Conservation (phyloP, 768 basidiomycete species). For the Leucogyrophana mollusca region DNA sequence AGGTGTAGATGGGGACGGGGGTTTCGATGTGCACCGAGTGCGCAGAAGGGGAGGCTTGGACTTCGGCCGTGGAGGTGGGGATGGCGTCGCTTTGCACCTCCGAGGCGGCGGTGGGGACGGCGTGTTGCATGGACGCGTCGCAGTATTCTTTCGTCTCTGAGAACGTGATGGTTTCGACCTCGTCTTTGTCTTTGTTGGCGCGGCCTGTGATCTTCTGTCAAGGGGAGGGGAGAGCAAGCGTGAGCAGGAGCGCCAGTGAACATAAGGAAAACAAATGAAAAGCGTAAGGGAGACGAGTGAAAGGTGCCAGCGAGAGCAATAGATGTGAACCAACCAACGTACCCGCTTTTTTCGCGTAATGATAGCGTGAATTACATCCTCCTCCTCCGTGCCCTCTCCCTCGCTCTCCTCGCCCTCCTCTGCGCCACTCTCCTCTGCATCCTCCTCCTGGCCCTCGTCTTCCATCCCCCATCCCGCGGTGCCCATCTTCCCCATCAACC, state of each 20-base stretch:
- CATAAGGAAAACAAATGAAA: no score
- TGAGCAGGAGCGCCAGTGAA: no score
- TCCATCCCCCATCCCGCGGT: conserved; percentile 41
- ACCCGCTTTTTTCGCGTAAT: conserved; percentile 83
- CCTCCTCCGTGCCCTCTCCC: conserved; percentile 43
- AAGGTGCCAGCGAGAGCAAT: not conserved
- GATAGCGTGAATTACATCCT: conserved; percentile 81
- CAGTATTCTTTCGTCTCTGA: no score
- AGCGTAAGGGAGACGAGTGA: not conserved
- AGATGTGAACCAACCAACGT: conserved; percentile 12
- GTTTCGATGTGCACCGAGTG: conserved; percentile 38
- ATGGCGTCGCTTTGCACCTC: conserved; percentile 61
- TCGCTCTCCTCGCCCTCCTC: conserved; percentile 43
- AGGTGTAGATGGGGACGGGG: not conserved
- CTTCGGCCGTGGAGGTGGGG: conserved; percentile 50
- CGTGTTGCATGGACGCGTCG: conserved; percentile 72
- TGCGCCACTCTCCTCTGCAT: no score
- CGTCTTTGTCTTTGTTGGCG: conserved; percentile 38
- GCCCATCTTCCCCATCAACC: conserved; percentile 64
- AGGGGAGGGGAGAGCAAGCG: no score
- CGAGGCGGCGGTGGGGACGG: conserved; percentile 49
- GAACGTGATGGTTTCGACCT: no score
- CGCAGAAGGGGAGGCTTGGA: conserved; percentile 45
- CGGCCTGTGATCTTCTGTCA: conserved; percentile 62
- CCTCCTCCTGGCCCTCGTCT: no score